A percentile compares a stretch with the other conserved stretches of the same genome.
phyloP scores from a whole-genome alignment of 441 rosid genomes.

The Iberis amara region DNA sequence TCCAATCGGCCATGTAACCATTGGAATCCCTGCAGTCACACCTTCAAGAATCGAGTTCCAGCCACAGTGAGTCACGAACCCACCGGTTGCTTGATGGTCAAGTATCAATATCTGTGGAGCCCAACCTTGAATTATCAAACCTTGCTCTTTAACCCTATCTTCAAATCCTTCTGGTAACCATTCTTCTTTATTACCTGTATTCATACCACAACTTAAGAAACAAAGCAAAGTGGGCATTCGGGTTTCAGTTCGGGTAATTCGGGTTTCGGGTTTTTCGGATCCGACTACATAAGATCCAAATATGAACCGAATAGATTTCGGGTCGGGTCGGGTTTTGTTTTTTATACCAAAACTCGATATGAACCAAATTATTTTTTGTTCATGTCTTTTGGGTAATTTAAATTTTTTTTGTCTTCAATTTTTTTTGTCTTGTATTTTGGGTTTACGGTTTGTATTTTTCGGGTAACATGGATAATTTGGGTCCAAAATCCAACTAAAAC shows the following conservation, averaged over 20 bases:
- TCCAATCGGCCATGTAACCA: constrained; percentile 50
- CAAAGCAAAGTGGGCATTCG: constrained; percentile 3
- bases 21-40: constrained; percentile 40
- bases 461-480: too few species aligned
- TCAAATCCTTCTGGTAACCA: constrained; percentile 56
- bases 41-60: constrained; percentile 64
- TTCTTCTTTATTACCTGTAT: constrained; percentile 33
- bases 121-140: constrained; percentile 52
- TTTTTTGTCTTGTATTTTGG: too few species aligned
- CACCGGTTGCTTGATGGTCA: constrained; percentile 45
- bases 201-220: constrained; percentile 35
- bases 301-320: too few species aligned
- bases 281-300: too few species aligned
- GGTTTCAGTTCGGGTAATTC: background rate
- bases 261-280: too few species aligned
- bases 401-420: too few species aligned
- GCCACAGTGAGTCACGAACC: constrained; percentile 61
- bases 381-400: too few species aligned
- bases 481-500: too few species aligned
- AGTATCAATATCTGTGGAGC: constrained; percentile 60
- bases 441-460: too few species aligned
- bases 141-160: constrained; percentile 38
- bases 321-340: too few species aligned
- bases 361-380: too few species aligned
- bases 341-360: too few species aligned